A percentile compares a stretch with the other conserved stretches of the same genome.
phyloP scores from a whole-genome alignment of 805 yeast species.

The Wickerhamomyces queroliae region DNA sequence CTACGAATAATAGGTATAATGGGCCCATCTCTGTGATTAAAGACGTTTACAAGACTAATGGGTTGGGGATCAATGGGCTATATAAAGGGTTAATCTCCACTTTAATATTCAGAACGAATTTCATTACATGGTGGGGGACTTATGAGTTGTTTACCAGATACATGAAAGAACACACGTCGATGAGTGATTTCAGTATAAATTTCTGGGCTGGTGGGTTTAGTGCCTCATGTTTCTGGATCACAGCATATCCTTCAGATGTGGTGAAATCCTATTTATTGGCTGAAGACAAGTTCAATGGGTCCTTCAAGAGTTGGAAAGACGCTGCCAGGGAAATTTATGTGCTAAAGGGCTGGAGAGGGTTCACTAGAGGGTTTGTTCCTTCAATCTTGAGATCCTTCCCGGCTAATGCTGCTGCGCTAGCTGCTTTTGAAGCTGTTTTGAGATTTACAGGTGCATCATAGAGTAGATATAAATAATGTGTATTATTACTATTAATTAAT shows the following conservation, averaged over 20 bases:
- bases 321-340: slow-evolving; percentile 67
- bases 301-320: slow-evolving; percentile 61
- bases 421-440: slow-evolving; percentile 84
- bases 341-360: slow-evolving; percentile 61
- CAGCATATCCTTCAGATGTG: slow-evolving; percentile 87
- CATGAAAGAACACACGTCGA: slow-evolving; percentile 56
- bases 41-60: slow-evolving; percentile 47
- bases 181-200: slow-evolving; percentile 68
- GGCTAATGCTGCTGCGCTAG: slow-evolving; percentile 89
- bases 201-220: slow-evolving; percentile 91
- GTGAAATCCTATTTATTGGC: slow-evolving; percentile 83
- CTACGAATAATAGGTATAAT: slow-evolving; percentile 53
- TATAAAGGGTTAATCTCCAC: slow-evolving; percentile 84
- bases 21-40: slow-evolving; percentile 79
- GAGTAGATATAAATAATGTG: neutral
- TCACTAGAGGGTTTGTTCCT: slow-evolving; percentile 77
- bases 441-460: slow-evolving; percentile 35
- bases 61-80: slow-evolving; percentile 58
- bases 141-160: slow-evolving; percentile 72
- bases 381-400: slow-evolving; percentile 82
- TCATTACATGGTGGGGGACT: slow-evolving; percentile 92
- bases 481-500: neutral
- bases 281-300: slow-evolving; percentile 67
- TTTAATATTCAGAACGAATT: slow-evolving; percentile 81
- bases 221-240: slow-evolving; percentile 83